Percentiles rank a stretch among this genome's conserved stretches.
Evolutionary conservation across 306 rosid species (phyloP).

Genomic region (Trifolium repens): DNA sequence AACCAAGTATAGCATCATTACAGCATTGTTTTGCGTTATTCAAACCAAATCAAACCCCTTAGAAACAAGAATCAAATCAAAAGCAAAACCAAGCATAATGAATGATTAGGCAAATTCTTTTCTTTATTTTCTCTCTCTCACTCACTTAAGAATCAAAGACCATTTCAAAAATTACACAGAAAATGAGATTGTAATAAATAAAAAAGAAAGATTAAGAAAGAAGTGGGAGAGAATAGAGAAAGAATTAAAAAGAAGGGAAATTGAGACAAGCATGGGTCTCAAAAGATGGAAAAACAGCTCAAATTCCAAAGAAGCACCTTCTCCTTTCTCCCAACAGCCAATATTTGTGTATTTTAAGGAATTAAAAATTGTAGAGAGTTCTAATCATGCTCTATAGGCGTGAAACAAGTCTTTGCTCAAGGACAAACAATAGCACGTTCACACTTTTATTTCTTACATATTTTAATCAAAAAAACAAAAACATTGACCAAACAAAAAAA

Average conservation of each 20-base stretch:
- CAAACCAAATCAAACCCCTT: conserved; percentile 51
- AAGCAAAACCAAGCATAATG: conserved; percentile 37
- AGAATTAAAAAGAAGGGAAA: conserved; percentile 51
- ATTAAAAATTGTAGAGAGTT: conserved; percentile 53
- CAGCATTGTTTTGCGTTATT: conserved; percentile 70
- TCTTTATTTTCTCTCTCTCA: conserved; percentile 24
- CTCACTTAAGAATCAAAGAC: conserved; percentile 19
- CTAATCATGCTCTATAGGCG: conserved; percentile 71
- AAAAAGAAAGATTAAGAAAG: not conserved
- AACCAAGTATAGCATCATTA: conserved; percentile 54
- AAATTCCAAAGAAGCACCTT: conserved; percentile 65
- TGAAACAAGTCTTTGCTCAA: conserved; percentile 59
- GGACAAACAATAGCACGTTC: conserved; percentile 86
- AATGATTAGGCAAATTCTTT: conserved; percentile 42
- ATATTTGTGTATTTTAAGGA: conserved; percentile 51
- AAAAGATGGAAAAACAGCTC: conserved; percentile 83
- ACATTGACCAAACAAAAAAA: conserved; percentile 56
- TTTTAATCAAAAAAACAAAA: conserved; percentile 53
- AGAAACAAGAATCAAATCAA: conserved; percentile 45
- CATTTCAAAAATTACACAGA: conserved; percentile 40
- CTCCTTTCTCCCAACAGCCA: conserved; percentile 50
- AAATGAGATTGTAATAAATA: not conserved
- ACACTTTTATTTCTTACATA: conserved; percentile 48
- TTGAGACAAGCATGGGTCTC: conserved; percentile 83
- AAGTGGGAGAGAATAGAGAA: conserved; percentile 44